Conservation (phyloP, 495 filamentous ascomycete genomes). For the Lasiosphaeriaceae sp. region DNA sequence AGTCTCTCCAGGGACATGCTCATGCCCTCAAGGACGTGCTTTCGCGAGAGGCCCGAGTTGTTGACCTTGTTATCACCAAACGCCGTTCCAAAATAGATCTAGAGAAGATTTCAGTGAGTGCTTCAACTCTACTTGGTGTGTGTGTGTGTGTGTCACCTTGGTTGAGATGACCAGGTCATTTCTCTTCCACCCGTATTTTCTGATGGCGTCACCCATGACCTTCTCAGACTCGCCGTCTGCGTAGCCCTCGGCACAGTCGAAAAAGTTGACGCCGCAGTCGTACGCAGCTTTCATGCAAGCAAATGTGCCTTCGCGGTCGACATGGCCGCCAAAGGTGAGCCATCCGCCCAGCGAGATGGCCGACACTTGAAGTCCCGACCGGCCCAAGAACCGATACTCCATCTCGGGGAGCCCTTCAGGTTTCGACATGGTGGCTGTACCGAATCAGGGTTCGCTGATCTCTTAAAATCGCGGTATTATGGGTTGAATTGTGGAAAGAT, state of each 20-base stretch:
- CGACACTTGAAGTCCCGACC: constrained; percentile 71
- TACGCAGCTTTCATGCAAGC: constrained; percentile 67
- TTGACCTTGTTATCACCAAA: constrained; percentile 36
- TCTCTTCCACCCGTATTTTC: constrained; percentile 58
- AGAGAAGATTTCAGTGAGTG: neutral
- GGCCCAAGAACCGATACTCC: constrained; percentile 72
- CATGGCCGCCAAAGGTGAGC: constrained; percentile 76
- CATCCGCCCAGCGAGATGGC: constrained; percentile 70
- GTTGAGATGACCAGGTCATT: constrained; percentile 69
- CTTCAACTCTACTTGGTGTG: too few species aligned
- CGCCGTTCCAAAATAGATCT: constrained; percentile 57
- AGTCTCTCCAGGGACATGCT: constrained; percentile 55
- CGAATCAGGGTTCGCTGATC: too few species aligned
- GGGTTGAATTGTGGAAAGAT: too few species aligned
- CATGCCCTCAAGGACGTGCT: constrained; percentile 68
- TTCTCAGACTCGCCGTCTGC: constrained; percentile 51
- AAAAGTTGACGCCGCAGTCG: constrained; percentile 63
- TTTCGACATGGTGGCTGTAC: constrained; percentile 30
- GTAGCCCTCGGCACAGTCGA: constrained; percentile 35
- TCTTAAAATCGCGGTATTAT: too few species aligned
- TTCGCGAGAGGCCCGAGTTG: constrained; percentile 59
- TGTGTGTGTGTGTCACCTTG: constrained; percentile 65
- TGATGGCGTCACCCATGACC: constrained; percentile 56
- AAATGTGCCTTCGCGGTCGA: constrained; percentile 56
- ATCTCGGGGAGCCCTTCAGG: constrained; percentile 54